Evolutionary conservation across 495 filamentous ascomycete genomes (phyloP).

Genomic region (Penicillium silybi): DNA sequence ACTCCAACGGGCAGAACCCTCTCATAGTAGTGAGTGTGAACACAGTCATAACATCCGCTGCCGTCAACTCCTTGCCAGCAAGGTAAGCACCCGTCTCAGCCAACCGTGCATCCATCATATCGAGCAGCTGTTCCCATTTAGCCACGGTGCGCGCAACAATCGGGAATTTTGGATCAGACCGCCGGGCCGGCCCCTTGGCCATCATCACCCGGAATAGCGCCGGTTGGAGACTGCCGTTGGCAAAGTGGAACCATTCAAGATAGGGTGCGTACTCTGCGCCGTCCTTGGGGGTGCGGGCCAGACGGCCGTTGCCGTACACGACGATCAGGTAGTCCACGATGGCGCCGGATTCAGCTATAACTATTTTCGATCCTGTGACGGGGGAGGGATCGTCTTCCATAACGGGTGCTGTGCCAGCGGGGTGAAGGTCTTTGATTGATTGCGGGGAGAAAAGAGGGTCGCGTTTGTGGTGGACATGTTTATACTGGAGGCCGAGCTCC

Average conservation of each 20-base stretch:
- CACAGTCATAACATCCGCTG: slow-evolving; percentile 58
- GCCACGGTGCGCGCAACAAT: neutral
- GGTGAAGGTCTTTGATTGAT: slow-evolving; percentile 49
- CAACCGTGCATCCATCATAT: slow-evolving; percentile 43
- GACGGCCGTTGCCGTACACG: slow-evolving; percentile 42
- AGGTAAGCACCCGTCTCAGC: slow-evolving; percentile 43
- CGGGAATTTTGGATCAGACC: slow-evolving; percentile 11
- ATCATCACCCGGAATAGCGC: slow-evolving; percentile 25
- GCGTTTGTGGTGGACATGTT: slow-evolving; percentile 47
- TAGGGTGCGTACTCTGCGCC: slow-evolving; percentile 49
- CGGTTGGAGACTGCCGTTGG: slow-evolving; percentile 53
- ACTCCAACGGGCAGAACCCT: slow-evolving; percentile 39
- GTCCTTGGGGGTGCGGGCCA: slow-evolving; percentile 37
- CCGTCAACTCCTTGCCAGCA: slow-evolving; percentile 57
- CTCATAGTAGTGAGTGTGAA: slow-evolving; percentile 54
- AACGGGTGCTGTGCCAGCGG: slow-evolving; percentile 50
- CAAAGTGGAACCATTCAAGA: slow-evolving; percentile 59
- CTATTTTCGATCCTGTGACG: slow-evolving; percentile 25
- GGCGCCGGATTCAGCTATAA: slow-evolving; percentile 52
- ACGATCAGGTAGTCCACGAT: slow-evolving; percentile 55
- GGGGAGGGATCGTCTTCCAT: slow-evolving; percentile 45
- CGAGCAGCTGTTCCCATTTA: slow-evolving; percentile 23
- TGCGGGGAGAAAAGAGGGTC: slow-evolving; percentile 49
- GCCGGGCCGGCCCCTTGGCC: slow-evolving; percentile 1
- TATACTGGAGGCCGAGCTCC: slow-evolving; percentile 54